These are phyloP conservation scores for Barnettozyma pratensis DNA, from an alignment of 805 yeast genomes.

Conservation along the genomic window DNA sequence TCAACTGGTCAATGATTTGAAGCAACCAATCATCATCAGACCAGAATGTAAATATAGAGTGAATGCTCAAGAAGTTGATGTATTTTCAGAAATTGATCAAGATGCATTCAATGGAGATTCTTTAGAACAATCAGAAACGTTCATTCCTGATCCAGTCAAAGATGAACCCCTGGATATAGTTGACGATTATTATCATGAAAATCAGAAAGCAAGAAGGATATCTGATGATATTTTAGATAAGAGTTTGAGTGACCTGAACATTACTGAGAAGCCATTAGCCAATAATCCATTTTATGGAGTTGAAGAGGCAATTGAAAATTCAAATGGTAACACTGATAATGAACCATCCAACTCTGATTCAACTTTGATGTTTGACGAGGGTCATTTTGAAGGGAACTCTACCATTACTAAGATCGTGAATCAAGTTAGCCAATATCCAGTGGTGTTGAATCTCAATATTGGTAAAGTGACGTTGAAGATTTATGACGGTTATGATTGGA, in stretches of 20 bases:
- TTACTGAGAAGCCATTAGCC: constrained; percentile 9
- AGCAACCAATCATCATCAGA: constrained; percentile 56
- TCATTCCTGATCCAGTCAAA: neutral
- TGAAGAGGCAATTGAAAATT: neutral
- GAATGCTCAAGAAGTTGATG: constrained; percentile 29
- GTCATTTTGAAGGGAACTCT: constrained; percentile 16
- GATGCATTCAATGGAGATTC: constrained; percentile 20
- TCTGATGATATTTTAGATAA: constrained; percentile 23
- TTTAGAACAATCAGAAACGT: neutral
- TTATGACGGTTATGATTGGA: constrained; percentile 94
- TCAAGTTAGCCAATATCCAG: constrained; percentile 6
- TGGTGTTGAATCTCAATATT: constrained; percentile 25
- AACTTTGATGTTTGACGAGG: constrained; percentile 20
- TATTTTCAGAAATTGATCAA: constrained; percentile 36
- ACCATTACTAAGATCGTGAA: neutral
- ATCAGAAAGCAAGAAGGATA: neutral
- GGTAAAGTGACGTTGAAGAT: constrained; percentile 42
- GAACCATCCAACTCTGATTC: constrained; percentile 19
- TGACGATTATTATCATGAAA: constrained; percentile 20
- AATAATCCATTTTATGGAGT: constrained; percentile 15
- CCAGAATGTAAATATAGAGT: constrained; percentile 55
- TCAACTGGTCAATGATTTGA: constrained; percentile 66
- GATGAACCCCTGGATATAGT: constrained; percentile 18
- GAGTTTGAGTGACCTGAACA: constrained; percentile 26
- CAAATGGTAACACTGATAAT: neutral